A percentile compares a stretch with the other conserved stretches of the same genome.
phyloP scores from a whole-genome alignment of 257 asterid species.

The Thymus mandschuricus region DNA sequence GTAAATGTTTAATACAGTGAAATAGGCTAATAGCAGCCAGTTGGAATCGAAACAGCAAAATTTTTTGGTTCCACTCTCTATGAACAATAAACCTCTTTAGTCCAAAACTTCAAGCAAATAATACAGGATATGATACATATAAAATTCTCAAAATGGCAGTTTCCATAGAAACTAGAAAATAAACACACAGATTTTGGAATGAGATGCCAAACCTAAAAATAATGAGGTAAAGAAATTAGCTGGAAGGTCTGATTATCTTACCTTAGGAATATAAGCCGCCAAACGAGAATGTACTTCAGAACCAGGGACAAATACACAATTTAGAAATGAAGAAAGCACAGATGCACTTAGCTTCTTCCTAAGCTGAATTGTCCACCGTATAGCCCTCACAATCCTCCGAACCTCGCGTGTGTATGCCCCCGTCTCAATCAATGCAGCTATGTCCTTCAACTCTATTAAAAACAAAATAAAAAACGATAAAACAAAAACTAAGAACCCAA shows the following conservation, averaged over 20 bases:
- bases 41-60: not conserved
- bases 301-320: constrained; percentile 61
- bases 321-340: constrained; percentile 62
- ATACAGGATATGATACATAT: not conserved
- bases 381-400: constrained; percentile 70
- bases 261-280: constrained; percentile 71
- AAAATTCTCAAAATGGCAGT: not conserved
- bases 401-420: constrained; percentile 83
- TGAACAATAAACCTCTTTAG: not conserved
- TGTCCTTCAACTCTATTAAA: constrained; percentile 70
- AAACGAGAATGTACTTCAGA: constrained; percentile 69
- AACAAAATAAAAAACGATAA: constrained; percentile 23
- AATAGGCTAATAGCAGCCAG: not conserved
- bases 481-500: not conserved
- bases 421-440: constrained; percentile 70
- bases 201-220: not conserved
- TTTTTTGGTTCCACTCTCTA: not conserved
- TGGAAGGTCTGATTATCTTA: constrained; percentile 28
- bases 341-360: constrained; percentile 73
- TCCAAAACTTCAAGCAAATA: not conserved
- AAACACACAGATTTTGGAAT: not conserved
- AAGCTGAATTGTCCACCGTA: constrained; percentile 69
- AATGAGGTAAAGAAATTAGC: not conserved
- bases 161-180: not conserved
- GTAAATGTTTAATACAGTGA: not conserved